Percentiles rank a stretch among this genome's conserved stretches.
Evolutionary conservation across 2,329 filamentous ascomycete species (phyloP).

Genomic region (Phialemoniopsis sp.): DNA sequence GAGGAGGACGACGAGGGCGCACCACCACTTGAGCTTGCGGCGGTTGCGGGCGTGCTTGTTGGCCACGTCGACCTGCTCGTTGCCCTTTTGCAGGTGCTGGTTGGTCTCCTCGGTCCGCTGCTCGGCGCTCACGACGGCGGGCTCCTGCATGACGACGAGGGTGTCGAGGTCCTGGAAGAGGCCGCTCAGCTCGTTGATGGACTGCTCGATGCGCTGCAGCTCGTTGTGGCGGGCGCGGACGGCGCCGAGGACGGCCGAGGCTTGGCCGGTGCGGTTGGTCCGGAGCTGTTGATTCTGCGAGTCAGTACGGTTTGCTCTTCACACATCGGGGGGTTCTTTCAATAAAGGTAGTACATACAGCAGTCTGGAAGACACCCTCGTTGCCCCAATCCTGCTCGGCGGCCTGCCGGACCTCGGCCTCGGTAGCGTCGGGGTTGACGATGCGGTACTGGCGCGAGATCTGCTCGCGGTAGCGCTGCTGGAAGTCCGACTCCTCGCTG

Average conservation of each 20-base stretch:
- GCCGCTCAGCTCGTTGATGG: slow-evolving; percentile 63
- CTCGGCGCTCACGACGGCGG: slow-evolving; percentile 57
- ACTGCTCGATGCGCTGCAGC: slow-evolving; percentile 75
- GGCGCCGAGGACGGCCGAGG: slow-evolving; percentile 68
- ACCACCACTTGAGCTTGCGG: slow-evolving; percentile 81
- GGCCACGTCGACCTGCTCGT: slow-evolving; percentile 64
- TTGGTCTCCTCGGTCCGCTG: slow-evolving; percentile 62
- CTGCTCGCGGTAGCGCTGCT: slow-evolving; percentile 69
- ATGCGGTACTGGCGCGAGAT: slow-evolving; percentile 78
- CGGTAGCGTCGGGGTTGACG: slow-evolving; percentile 75
- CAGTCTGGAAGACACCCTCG: slow-evolving; percentile 78
- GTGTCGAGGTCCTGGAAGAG: slow-evolving; percentile 74
- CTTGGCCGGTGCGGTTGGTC: slow-evolving; percentile 70
- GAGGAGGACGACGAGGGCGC: slow-evolving; percentile 56
- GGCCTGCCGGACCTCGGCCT: slow-evolving; percentile 66
- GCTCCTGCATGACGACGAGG: slow-evolving; percentile 69
- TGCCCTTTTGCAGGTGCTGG: slow-evolving; percentile 64
- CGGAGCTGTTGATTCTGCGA: slow-evolving; percentile 53
- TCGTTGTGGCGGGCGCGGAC: slow-evolving; percentile 82
- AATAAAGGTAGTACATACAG: slow-evolving; percentile 51
- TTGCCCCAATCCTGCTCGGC: slow-evolving; percentile 69
- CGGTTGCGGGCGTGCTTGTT: slow-evolving; percentile 62
- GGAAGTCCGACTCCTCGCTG: slow-evolving; percentile 67
- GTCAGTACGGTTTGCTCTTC: no score
- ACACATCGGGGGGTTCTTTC: no score